Evolutionary conservation across 345 rosid genomes (phyloP).

Genomic region (Salix suchowensis): DNA sequence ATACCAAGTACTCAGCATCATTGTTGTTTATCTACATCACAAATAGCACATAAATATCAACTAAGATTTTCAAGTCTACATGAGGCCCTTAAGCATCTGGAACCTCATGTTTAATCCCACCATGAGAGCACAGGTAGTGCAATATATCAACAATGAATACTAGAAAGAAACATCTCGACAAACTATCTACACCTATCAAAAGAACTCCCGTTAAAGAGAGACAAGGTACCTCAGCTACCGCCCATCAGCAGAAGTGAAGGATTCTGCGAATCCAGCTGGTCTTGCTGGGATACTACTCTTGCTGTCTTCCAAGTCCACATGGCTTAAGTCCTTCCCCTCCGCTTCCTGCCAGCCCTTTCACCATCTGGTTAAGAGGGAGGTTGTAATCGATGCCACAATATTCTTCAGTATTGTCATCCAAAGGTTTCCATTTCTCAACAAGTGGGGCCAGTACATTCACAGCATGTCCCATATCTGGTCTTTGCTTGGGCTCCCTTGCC

Average conservation of each 20-base stretch:
- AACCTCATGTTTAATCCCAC: background rate
- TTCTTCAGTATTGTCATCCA: conserved; percentile 48
- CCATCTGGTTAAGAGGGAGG: conserved; percentile 74
- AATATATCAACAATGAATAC: conserved; percentile 20
- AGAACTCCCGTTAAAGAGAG: background rate
- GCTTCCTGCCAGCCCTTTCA: conserved; percentile 80
- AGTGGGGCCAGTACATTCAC: conserved; percentile 65
- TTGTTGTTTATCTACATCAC: conserved; percentile 35
- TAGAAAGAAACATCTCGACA: conserved; percentile 10
- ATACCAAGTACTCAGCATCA: conserved; percentile 9
- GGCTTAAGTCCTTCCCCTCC: conserved; percentile 62
- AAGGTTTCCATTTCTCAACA: conserved; percentile 70
- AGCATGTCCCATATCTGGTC: conserved; percentile 76
- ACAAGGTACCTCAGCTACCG: conserved; percentile 29
- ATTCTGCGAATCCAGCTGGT: conserved; percentile 68
- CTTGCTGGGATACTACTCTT: conserved; percentile 68
- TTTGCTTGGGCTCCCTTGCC: conserved; percentile 59
- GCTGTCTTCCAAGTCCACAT: conserved; percentile 54
- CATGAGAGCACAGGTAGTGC: background rate
- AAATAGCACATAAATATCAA: conserved; percentile 20
- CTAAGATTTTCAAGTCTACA: conserved; percentile 10
- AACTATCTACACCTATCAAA: conserved; percentile 31
- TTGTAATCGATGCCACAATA: conserved; percentile 72
- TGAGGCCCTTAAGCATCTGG: conserved; percentile 1
- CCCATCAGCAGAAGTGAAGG: conserved; percentile 71